These are phyloP conservation scores for Pulveroboletus sp. DNA, from an alignment of 1,284 basidiomycete species.

Conservation along the genomic window DNA sequence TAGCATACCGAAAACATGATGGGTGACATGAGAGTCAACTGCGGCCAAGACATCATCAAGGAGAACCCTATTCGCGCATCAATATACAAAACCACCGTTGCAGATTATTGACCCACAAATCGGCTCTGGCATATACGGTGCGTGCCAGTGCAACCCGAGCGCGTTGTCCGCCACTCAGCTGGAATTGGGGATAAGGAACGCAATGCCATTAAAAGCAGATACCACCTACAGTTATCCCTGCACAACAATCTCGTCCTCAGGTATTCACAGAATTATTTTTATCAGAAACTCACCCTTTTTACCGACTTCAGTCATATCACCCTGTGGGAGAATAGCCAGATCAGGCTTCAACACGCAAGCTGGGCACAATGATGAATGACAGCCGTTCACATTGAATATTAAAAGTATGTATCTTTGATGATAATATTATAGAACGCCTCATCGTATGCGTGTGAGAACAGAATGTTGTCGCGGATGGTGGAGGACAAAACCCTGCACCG, in stretches of 20 bases:
- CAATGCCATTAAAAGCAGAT: background rate
- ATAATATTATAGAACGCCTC: conserved; percentile 72
- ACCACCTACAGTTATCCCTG: conserved; percentile 30
- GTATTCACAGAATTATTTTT: conserved; percentile 34
- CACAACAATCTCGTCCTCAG: conserved; percentile 4
- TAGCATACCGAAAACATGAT: conserved; percentile 54
- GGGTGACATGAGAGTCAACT: conserved; percentile 73
- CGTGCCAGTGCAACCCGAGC: conserved; percentile 57
- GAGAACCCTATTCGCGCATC: conserved; percentile 21
- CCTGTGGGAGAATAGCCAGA: conserved; percentile 67
- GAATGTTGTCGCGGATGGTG: conserved; percentile 83
- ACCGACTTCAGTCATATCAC: conserved; percentile 76
- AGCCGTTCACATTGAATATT: background rate
- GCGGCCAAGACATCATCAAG: conserved; percentile 45
- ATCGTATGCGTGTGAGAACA: conserved; percentile 89
- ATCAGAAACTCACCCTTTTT: conserved; percentile 36
- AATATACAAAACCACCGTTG: background rate
- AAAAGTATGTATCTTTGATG: conserved; percentile 54
- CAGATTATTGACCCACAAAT: conserved; percentile 34
- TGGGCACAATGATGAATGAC: conserved; percentile 19
- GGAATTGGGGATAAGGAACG: conserved; percentile 5
- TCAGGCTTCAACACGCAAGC: conserved; percentile 88
- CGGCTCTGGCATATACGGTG: conserved; percentile 50
- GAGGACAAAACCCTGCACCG: conserved; percentile 71
- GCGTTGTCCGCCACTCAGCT: conserved; percentile 56